These are phyloP conservation scores for Aspergillus sp. DNA, from an alignment of 2,329 filamentous ascomycete species.

Conservation along the genomic window DNA sequence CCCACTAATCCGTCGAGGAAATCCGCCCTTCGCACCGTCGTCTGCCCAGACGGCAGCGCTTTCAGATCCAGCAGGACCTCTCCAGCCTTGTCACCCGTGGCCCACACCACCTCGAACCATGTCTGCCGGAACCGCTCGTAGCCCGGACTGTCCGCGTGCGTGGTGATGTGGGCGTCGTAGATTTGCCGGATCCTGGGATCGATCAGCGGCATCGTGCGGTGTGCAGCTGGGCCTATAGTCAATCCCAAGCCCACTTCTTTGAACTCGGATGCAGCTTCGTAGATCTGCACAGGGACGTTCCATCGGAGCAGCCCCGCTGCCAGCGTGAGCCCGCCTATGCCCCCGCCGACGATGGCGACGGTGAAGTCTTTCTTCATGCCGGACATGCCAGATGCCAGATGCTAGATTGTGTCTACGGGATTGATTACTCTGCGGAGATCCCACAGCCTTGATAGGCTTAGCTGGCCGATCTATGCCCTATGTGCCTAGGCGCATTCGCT, in stretches of 20 bases:
- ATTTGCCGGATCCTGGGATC: slow-evolving; percentile 31
- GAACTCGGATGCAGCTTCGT: slow-evolving; percentile 47
- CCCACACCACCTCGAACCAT: slow-evolving; percentile 26
- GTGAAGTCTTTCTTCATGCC: slow-evolving; percentile 27
- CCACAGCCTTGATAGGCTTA: too few species aligned
- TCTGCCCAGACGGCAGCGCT: slow-evolving; percentile 21
- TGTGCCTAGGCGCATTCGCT: too few species aligned
- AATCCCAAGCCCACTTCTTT: slow-evolving; percentile 52
- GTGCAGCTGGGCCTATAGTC: slow-evolving; percentile 47
- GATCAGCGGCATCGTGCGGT: slow-evolving; percentile 46
- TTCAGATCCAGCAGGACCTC: slow-evolving; percentile 21
- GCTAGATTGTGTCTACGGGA: too few species aligned
- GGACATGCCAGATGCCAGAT: slow-evolving; percentile 1
- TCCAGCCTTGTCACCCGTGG: slow-evolving; percentile 12
- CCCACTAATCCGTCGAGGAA: slow-evolving; percentile 26
- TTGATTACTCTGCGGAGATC: too few species aligned
- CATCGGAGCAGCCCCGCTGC: slow-evolving; percentile 43
- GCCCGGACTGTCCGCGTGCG: slow-evolving; percentile 24
- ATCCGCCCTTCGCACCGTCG: slow-evolving; percentile 22
- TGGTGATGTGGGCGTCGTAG: slow-evolving; percentile 24
- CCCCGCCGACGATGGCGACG: slow-evolving; percentile 51
- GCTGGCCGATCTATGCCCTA: too few species aligned
- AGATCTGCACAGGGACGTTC: slow-evolving; percentile 42
- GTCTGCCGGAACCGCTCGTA: slow-evolving; percentile 20
- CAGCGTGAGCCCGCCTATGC: slow-evolving; percentile 48